Conservation (phyloP, 306 rosid genomes). For the Coriaria nepalensis region DNA sequence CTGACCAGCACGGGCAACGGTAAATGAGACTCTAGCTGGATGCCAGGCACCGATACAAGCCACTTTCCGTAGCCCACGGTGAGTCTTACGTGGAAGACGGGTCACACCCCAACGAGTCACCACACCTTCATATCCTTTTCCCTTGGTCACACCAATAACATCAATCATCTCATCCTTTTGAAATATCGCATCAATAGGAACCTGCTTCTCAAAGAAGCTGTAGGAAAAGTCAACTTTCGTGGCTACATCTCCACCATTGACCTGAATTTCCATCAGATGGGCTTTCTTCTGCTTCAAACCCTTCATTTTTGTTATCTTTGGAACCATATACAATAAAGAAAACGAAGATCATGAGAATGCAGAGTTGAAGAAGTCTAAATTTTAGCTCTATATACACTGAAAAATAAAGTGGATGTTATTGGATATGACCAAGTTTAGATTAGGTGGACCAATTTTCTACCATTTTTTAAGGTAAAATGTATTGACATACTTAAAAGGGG, state of each 20-base stretch:
- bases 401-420: no score
- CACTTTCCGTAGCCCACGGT: conserved; percentile 69
- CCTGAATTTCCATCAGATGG: conserved; percentile 41
- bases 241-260: conserved; percentile 28
- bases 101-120: conserved; percentile 89
- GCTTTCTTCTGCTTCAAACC: conserved; percentile 43
- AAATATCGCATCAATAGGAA: conserved; percentile 69
- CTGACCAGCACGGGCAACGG: conserved; percentile 86
- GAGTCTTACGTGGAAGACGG: conserved; percentile 80
- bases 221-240: conserved; percentile 30
- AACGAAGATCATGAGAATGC: no score
- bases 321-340: background rate
- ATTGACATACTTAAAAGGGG: background rate
- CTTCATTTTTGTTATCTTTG: conserved; percentile 31
- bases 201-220: conserved; percentile 30
- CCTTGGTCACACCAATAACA: conserved; percentile 69
- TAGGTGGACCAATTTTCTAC: no score
- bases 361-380: background rate
- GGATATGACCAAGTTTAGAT: no score
- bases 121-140: conserved; percentile 80
- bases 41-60: conserved; percentile 94
- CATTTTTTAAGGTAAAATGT: no score
- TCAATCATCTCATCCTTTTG: conserved; percentile 88
- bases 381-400: no score
- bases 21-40: conserved; percentile 80